Percentiles rank a stretch among this genome's conserved stretches.
These are phyloP conservation scores for Phycomyces blakesleeanus DNA, from an alignment of 192 early-diverging fungal species.

Conservation along the genomic window DNA sequence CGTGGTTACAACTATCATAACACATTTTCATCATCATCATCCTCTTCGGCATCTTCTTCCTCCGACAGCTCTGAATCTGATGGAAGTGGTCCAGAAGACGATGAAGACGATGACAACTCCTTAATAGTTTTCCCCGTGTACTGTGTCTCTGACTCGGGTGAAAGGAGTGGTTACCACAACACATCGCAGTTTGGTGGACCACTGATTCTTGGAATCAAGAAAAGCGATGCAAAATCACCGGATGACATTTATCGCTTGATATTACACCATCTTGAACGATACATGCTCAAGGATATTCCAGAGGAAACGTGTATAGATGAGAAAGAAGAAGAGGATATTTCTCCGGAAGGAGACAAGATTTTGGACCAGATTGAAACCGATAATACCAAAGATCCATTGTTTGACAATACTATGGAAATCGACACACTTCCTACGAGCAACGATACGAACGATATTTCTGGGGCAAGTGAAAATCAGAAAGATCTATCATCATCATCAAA, in stretches of 20 bases:
- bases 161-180: constrained; percentile 19
- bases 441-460: background rate
- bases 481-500: background rate
- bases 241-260: constrained; percentile 38
- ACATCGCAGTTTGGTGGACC: constrained; percentile 37
- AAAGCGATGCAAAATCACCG: constrained; percentile 33
- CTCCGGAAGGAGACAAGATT: background rate
- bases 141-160: constrained; percentile 28
- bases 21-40: background rate
- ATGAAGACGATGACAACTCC: constrained; percentile 6
- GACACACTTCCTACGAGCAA: background rate
- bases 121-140: constrained; percentile 29
- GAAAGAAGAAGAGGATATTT: constrained; percentile 13
- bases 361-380: background rate
- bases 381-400: background rate
- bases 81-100: background rate
- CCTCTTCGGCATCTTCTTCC: background rate
- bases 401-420: background rate
- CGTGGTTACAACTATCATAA: background rate
- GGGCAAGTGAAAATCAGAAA: background rate
- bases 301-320: background rate
- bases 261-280: constrained; percentile 37
- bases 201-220: constrained; percentile 40
- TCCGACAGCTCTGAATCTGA: background rate
- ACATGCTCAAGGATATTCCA: constrained; percentile 1